Evolutionary conservation across 768 basidiomycete species (phyloP), one percentile per base, ranked within the genome.

Genomic region (Cystofilobasidium capitatum): DNA sequence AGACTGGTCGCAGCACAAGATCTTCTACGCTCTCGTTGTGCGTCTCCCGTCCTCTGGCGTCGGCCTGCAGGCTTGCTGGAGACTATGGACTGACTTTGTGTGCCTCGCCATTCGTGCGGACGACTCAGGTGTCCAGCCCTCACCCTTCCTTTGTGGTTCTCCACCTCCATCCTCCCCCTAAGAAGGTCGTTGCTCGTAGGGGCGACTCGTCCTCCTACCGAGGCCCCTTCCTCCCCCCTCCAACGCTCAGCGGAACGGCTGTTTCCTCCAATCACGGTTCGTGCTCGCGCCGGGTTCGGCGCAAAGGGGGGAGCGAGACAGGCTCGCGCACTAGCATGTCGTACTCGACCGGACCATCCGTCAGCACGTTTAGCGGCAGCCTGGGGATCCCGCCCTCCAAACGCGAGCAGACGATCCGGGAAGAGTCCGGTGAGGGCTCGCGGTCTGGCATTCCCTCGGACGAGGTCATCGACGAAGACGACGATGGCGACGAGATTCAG

Each of bases 61-160:
- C 12, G n/a, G 37, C 58, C 40, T 5, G 2, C 7, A 49, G 47
- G 47, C 47, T 24, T 29, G 58, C 2, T 17, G 2, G 26, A 16
- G 22, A 10, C 37, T 14, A 14, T 33, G 26, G 58, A 58, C 36
- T 20, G 31, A 39, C 58, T n/a, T 12, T 6, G 22, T 14, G 13
- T 58, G 16, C 31, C 31, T 31, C 10, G 14, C 8, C 54, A 6
- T 29, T 22, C 14, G 57, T 24, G 5, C n/a, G 9, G 5, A 33
- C 57, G 12, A 31, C 55, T 3, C 35, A 10, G 6, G 29, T 22
- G 6, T 33, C 55, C 35, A 26, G 5, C 5, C 2, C 22, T 12
- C 65, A 66, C 16, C 65, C 65, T 3, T 66, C 65, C 37, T 66
- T 60, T 35, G 37, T 58, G 39, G 33, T 66, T 13, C 65, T 66